Evolutionary conservation across 805 yeast genomes (phyloP).

Genomic region (Teunomyces gatunensis): DNA sequence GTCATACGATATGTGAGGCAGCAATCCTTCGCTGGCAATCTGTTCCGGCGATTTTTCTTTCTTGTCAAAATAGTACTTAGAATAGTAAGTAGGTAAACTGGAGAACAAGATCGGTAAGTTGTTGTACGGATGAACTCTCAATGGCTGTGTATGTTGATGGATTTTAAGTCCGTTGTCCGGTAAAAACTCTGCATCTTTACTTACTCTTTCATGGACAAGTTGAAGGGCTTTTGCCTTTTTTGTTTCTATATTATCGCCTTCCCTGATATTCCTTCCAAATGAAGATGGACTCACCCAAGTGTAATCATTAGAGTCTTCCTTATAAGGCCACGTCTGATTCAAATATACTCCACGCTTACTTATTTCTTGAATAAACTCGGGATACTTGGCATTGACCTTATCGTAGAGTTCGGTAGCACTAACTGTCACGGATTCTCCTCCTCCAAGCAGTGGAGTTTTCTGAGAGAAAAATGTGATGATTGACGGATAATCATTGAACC

Average conservation of each 20-base stretch:
- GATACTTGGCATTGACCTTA: constrained; percentile 14
- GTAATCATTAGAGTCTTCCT: constrained; percentile 5
- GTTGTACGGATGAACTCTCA: constrained; percentile 6
- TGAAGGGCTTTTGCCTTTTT: constrained; percentile 7
- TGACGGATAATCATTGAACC: constrained; percentile 18
- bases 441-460: constrained; percentile 6
- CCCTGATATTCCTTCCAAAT: constrained; percentile 5
- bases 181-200: constrained; percentile 8
- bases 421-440: constrained; percentile 20
- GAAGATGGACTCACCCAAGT: constrained; percentile 9
- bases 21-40: constrained; percentile 1
- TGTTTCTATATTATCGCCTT: constrained; percentile 3
- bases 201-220: constrained; percentile 5
- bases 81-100: constrained; percentile 18
- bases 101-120: constrained; percentile 17
- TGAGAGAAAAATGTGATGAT: constrained; percentile 19
- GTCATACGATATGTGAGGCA: constrained; percentile 13
- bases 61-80: constrained; percentile 9
- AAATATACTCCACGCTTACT: constrained; percentile 10
- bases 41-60: background rate
- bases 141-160: constrained; percentile 10
- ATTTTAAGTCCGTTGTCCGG: constrained; percentile 6
- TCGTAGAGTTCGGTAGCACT: constrained; percentile 21
- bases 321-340: constrained; percentile 6
- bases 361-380: constrained; percentile 17